Base-by-base conservation (phyloP, 2,329 filamentous ascomycete species). In the Thelonectria blattea region DNA sequence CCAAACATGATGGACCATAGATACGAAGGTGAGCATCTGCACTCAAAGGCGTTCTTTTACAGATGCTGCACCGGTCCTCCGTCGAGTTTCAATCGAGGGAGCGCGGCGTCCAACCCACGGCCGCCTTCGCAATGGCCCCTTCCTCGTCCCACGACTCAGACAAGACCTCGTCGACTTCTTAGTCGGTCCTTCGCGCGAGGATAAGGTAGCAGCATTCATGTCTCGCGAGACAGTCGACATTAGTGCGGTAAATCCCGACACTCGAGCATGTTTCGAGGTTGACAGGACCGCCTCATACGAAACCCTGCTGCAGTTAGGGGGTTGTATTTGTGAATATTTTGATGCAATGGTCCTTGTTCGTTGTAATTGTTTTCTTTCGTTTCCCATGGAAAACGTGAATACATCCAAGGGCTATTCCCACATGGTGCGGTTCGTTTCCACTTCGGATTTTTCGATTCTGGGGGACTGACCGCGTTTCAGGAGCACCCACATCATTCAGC, bases 401-500 rank as follows among this genome's bases (percentile, higher is more conserved):
- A 39, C 0, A 54, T 60, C 11, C 61, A 61, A 0, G 51, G 48
- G 6, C 27, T 45, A 4, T 49, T 62, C 9, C 60, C 67, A 4
- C 57, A 61, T 17, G 55, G 52, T 6, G 68, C 62, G 17, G 43
- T 69, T 8, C 42, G 51, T 9, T 66, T 68, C n/a, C 22, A 24
- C 22, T 24, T 24, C 22, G 22, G 6, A 10, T 70, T 2, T 69
- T 70, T 18, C 42, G 34, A 0, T 58, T 15, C 53, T 70, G 0
- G 50, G 68, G 42, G 65, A 61, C 3, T 53, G 42, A 30, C 65
- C 59, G 6, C 39, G 47, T 32, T 55, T 50, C 34, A 64, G 63
- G 10, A 17, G n/a, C 8, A 18, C 65, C 37, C 58, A 67, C 37
- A 68, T 68, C n/a, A 59, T 65, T 68, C 30, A 64, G 54, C 9